Percentiles rank a stretch among this genome's conserved stretches.
Conservation (phyloP, 192 early-diverging fungal genomes). For the Glomus cerebriforme region DNA sequence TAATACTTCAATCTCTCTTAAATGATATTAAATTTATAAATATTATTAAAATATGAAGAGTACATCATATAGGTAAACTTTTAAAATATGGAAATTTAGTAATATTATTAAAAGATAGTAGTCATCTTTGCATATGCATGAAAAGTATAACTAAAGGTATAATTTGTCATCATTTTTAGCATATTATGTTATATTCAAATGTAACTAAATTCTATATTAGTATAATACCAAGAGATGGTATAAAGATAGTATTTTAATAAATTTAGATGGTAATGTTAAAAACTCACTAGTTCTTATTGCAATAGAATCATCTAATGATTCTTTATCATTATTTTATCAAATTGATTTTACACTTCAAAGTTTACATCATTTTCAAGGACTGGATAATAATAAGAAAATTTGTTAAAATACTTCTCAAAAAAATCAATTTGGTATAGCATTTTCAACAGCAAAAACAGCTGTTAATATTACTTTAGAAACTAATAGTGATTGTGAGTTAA, state of each 20-base stretch:
- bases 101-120: too few relatives aligned
- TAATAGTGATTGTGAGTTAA: not conserved
- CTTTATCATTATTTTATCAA: too few relatives aligned
- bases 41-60: too few relatives aligned
- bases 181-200: not conserved
- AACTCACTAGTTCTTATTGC: not conserved
- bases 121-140: too few relatives aligned
- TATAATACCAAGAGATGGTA: not conserved
- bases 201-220: not conserved
- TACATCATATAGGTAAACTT: too few relatives aligned
- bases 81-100: not conserved
- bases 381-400: not conserved
- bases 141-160: too few relatives aligned
- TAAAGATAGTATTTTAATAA: not conserved
- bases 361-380: not conserved
- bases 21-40: too few relatives aligned
- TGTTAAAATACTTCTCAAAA: not conserved
- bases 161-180: not conserved
- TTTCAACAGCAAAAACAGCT: not conserved
- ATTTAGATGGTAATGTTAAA: not conserved
- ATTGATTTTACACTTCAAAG: not conserved
- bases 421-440: not conserved
- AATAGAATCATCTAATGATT: not conserved
- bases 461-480: not conserved
- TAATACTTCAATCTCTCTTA: too few relatives aligned